Base-by-base conservation (phyloP, 306 rosid genomes). In the Vicia villosa region DNA sequence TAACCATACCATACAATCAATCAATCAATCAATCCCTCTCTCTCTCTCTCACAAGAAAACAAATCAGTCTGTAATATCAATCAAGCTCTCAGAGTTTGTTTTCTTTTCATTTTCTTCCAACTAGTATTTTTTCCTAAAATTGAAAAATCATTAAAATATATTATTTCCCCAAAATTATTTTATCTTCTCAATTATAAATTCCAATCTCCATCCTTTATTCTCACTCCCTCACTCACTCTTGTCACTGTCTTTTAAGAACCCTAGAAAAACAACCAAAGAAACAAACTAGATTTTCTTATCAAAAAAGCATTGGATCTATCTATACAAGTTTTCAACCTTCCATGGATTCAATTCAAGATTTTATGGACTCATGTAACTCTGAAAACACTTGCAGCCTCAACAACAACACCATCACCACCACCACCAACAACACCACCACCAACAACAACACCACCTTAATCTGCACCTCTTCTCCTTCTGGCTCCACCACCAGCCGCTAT, bases 311-410 rank as follows among this genome's bases (percentile, higher is more conserved):
- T 69, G 74, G 82, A 81, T 81, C 85, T n/a, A n/a, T n/a, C n/a
- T 77, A 76, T 36, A 21, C 32, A 4, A 13, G 1, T 5, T 11
- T 17, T 41, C 20, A 34, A 52, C 20, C 11, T 42, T 50, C 68
- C 49, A 94, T 91, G 96, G 96, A 91, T 49, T 84, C 97, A 56
- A 70, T 91, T 82, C 82, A 86, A 56, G 92, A 83, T 59, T 80
- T 91, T 43, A 90, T 87, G 85, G 86, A 77, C 2, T 62, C 79
- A 1, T 83, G 88, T 57, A 80, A 83, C 83, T 59, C 86, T 3
- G 77, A 56, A 40, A 63, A 43, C 81, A 76, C 52, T 14, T 37
- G 64, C 12, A 37, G 55, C 63, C 24, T 21, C 60, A 30, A 5
- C 34, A 66, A 28, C 72, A 66, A 16, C 37, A 24, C 17, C 58